Percentiles rank a stretch among this genome's conserved stretches.
phyloP scores from a whole-genome alignment of 1,284 basidiomycete species.

The Calocybe gambosa region DNA sequence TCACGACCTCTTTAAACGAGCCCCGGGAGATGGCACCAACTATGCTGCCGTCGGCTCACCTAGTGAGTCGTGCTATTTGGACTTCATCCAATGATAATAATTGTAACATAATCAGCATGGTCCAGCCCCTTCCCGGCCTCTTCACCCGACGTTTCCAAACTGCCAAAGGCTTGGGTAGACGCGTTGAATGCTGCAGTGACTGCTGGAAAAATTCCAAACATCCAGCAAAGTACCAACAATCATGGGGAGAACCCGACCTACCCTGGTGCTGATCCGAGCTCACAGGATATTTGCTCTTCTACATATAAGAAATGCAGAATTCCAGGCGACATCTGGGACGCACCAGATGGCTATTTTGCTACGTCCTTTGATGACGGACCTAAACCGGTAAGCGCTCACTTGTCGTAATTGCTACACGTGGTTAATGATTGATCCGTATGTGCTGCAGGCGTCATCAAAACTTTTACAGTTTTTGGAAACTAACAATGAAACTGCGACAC shows the following conservation, averaged over 20 bases:
- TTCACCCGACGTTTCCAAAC: slow-evolving; percentile 35
- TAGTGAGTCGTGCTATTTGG: slow-evolving; percentile 28
- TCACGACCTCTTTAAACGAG: slow-evolving; percentile 54
- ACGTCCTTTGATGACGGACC: slow-evolving; percentile 81
- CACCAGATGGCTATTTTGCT: slow-evolving; percentile 52
- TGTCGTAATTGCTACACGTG: neutral
- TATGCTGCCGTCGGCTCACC: slow-evolving; percentile 55
- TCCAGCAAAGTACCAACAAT: slow-evolving; percentile 43
- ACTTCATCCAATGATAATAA: neutral
- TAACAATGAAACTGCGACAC: slow-evolving; percentile 63
- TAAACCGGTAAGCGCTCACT: slow-evolving; percentile 35
- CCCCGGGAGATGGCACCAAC: slow-evolving; percentile 33
- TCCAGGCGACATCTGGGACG: slow-evolving; percentile 64
- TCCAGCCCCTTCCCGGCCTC: slow-evolving; percentile 41
- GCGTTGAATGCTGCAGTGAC: slow-evolving; percentile 58
- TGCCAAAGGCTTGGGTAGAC: slow-evolving; percentile 62
- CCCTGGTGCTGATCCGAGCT: slow-evolving; percentile 48
- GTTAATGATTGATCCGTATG: neutral
- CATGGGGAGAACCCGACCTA: slow-evolving; percentile 48
- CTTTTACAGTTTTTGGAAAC: slow-evolving; percentile 46
- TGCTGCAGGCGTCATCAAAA: slow-evolving; percentile 23
- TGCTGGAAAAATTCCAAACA: slow-evolving; percentile 69
- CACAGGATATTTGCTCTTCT: slow-evolving; percentile 55
- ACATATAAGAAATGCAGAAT: slow-evolving; percentile 54
- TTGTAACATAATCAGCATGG: slow-evolving; percentile 43